These are phyloP conservation scores for Candida pseudoviswanathii DNA, from an alignment of 1,139 yeast species.

Conservation along the genomic window DNA sequence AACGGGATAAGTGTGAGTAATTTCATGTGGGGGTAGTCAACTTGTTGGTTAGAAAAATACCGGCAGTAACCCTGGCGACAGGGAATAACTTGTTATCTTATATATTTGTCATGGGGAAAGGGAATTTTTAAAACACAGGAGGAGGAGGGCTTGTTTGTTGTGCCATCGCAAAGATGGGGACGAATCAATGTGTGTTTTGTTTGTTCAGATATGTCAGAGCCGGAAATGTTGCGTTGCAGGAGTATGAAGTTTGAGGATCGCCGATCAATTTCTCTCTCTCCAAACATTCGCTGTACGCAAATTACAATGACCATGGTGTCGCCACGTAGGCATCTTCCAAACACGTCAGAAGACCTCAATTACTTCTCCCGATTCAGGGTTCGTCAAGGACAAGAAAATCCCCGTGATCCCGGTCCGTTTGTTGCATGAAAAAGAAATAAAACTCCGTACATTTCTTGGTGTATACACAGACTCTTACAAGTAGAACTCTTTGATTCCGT, in stretches of 20 bases:
- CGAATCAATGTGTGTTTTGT: neutral
- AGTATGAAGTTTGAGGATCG: neutral
- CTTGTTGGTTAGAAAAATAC: neutral
- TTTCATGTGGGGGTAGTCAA: neutral
- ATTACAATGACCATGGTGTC: neutral
- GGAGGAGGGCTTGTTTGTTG: no score
- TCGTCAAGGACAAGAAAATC: neutral
- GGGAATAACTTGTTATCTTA: neutral
- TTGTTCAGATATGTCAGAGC: neutral
- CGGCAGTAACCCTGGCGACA: neutral
- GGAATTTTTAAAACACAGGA: neutral
- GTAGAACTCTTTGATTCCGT: slow-evolving; percentile 5
- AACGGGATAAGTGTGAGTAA: neutral
- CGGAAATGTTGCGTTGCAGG: neutral
- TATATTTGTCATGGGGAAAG: neutral
- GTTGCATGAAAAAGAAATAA: neutral
- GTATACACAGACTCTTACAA: neutral
- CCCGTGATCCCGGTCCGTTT: neutral
- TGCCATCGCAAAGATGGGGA: no score
- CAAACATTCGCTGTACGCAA: no score
- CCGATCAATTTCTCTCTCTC: neutral
- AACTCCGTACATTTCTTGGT: neutral
- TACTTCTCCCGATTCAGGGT: neutral
- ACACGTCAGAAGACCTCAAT: neutral
- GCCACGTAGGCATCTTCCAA: neutral